Evolutionary conservation across 768 basidiomycete species (phyloP).

Genomic region (Trametes gibbosa): DNA sequence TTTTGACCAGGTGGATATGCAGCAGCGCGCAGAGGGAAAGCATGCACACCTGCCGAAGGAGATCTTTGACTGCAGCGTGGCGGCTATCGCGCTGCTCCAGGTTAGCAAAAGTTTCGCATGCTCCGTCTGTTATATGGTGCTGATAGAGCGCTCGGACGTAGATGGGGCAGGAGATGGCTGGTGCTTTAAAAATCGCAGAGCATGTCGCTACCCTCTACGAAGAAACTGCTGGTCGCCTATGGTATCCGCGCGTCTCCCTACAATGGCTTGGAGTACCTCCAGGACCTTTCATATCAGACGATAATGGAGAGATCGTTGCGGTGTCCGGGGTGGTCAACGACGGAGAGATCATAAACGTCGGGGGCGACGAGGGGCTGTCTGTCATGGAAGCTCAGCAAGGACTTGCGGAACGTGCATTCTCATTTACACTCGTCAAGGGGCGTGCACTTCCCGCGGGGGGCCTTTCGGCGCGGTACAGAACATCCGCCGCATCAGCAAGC

Average conservation of each 20-base stretch:
- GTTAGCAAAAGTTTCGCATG: conserved; percentile 22
- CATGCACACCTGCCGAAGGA: conserved; percentile 28
- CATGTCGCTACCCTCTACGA: conserved; percentile 33
- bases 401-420: conserved; percentile 29
- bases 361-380: conserved; percentile 28
- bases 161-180: conserved; percentile 43
- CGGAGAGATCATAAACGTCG: neutral
- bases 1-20: conserved; percentile 32
- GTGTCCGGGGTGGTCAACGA: neutral
- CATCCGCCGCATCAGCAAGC: conserved; percentile 4
- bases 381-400: conserved; percentile 33
- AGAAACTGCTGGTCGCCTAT: conserved; percentile 34
- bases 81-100: conserved; percentile 45
- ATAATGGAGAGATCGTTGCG: conserved; percentile 14
- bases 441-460: conserved; percentile 6
- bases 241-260: conserved; percentile 39
- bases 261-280: conserved; percentile 44
- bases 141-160: conserved; percentile 16
- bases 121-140: neutral
- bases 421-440: conserved; percentile 14
- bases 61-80: conserved; percentile 36
- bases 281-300: conserved; percentile 30
- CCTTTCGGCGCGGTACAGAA: conserved; percentile 5
- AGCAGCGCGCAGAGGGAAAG: conserved; percentile 23
- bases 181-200: conserved; percentile 34